phyloP scores from a whole-genome alignment of 495 filamentous ascomycete species.

The Penicillium diatomitis region DNA sequence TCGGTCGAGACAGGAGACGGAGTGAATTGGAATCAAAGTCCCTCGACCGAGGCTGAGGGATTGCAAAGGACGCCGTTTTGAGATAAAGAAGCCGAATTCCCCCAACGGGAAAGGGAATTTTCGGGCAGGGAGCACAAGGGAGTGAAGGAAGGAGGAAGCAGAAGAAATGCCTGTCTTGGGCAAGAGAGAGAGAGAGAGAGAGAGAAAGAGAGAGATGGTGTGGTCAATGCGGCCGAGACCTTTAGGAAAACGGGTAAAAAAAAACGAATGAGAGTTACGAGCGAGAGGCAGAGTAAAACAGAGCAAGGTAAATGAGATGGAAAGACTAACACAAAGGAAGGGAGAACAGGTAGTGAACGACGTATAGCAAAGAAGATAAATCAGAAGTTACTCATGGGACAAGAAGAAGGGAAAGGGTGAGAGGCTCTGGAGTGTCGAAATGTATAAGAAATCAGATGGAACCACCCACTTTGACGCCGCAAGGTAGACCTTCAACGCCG shows the following conservation, averaged over 20 bases:
- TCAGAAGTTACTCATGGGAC: no score
- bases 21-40: conserved; percentile 20
- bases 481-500: no score
- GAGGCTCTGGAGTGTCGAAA: no score
- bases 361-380: no score
- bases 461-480: no score
- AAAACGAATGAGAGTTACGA: not conserved
- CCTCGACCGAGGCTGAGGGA: conserved; percentile 21
- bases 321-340: no score
- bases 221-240: not conserved
- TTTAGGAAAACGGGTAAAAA: not conserved
- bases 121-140: not conserved
- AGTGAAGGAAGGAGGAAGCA: not conserved
- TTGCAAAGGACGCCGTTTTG: conserved; percentile 31
- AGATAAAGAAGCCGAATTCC: conserved; percentile 2
- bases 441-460: no score
- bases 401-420: no score
- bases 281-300: no score
- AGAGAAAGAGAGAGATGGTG: not conserved
- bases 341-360: no score
- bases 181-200: not conserved
- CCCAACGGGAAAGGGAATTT: not conserved
- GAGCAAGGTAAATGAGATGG: no score
- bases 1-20: conserved; percentile 11
- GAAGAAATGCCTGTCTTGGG: not conserved